Percentiles rank a stretch among this genome's conserved stretches.
phyloP scores from a whole-genome alignment of 2,329 filamentous ascomycete genomes.

The Trichoderma citrinoviride region DNA sequence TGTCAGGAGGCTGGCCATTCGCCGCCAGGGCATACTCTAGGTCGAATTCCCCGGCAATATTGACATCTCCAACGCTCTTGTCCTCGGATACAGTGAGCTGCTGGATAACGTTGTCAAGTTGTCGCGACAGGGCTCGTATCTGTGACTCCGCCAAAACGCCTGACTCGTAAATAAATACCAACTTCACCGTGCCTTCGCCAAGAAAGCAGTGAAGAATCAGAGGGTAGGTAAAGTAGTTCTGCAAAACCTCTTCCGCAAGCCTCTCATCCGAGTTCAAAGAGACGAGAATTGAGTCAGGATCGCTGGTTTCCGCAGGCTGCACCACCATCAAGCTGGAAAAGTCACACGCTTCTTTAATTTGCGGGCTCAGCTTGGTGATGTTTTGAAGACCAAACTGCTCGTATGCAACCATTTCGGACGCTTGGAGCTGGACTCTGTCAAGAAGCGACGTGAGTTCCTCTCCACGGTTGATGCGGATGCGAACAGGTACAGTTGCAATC shows the following conservation, averaged over 20 bases:
- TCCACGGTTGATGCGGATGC: neutral
- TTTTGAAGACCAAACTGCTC: slow-evolving; percentile 15
- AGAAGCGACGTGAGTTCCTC: neutral
- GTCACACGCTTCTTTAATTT: slow-evolving; percentile 20
- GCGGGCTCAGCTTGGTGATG: slow-evolving; percentile 5
- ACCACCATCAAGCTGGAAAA: slow-evolving; percentile 22
- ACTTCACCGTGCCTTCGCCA: neutral
- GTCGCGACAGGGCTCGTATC: neutral
- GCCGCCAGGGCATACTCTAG: neutral
- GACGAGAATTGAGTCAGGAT: neutral
- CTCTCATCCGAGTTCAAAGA: neutral
- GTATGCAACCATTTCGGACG: slow-evolving; percentile 6
- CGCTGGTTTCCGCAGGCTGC: slow-evolving; percentile 10
- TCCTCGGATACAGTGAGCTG: neutral
- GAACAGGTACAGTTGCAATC: slow-evolving; percentile 15
- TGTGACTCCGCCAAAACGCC: neutral
- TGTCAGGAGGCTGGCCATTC: neutral
- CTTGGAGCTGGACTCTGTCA: slow-evolving; percentile 3
- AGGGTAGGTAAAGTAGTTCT: slow-evolving; percentile 16
- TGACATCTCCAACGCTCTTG: neutral
- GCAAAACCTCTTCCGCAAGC: neutral
- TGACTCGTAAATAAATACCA: neutral
- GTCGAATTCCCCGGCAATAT: neutral
- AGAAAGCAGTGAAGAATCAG: slow-evolving; percentile 9
- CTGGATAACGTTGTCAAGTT: slow-evolving; percentile 16